Percentiles rank a stretch among this genome's conserved stretches.
Evolutionary conservation across 371 early-diverging fungal species (phyloP).

Genomic region (Actinomortierella ambigua): DNA sequence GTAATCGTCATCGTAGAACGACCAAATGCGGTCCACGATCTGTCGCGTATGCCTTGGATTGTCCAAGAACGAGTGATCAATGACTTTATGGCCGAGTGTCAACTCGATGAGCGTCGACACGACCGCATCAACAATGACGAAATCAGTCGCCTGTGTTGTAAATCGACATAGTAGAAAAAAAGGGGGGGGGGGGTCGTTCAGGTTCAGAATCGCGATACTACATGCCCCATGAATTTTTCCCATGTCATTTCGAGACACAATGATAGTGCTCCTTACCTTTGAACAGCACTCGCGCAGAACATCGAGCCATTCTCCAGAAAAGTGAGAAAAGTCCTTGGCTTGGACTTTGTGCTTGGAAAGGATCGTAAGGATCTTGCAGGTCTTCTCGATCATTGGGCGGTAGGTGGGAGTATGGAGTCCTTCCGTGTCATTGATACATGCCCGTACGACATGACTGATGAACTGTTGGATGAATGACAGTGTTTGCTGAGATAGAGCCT

Average conservation of each 20-base stretch:
- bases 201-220: neutral
- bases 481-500: slow-evolving; percentile 26
- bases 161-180: neutral
- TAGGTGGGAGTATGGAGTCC: slow-evolving; percentile 18
- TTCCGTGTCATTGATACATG: slow-evolving; percentile 13
- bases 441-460: slow-evolving; percentile 27
- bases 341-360: slow-evolving; percentile 16
- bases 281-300: slow-evolving; percentile 55
- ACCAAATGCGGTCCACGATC: slow-evolving; percentile 52
- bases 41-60: slow-evolving; percentile 31
- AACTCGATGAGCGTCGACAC: slow-evolving; percentile 39
- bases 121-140: slow-evolving; percentile 33
- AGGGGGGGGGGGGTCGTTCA: neutral
- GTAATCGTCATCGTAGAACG: slow-evolving; percentile 49
- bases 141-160: slow-evolving; percentile 17
- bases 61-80: slow-evolving; percentile 29
- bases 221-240: neutral
- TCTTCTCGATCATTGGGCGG: slow-evolving; percentile 36
- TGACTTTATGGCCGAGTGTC: slow-evolving; percentile 29
- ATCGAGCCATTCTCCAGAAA: slow-evolving; percentile 46
- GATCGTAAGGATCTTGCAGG: slow-evolving; percentile 28
- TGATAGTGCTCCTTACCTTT: slow-evolving; percentile 50
- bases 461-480: slow-evolving; percentile 33
- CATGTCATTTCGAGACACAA: slow-evolving; percentile 3
- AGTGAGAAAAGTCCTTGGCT: slow-evolving; percentile 19